Evolutionary conservation across 2,329 filamentous ascomycete genomes (phyloP).

Genomic region (Cadophora sp.): DNA sequence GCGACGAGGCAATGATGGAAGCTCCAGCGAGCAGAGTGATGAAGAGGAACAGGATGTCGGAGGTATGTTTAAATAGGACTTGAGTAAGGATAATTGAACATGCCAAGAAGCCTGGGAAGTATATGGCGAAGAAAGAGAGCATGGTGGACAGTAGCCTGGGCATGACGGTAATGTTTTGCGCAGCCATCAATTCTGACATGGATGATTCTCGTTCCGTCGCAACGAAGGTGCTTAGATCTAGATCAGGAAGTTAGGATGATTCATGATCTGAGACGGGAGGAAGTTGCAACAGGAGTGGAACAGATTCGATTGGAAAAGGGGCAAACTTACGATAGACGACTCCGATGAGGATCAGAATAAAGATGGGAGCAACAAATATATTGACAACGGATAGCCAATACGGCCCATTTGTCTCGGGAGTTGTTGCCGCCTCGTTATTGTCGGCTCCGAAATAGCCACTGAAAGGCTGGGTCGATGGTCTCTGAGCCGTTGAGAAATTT

Average conservation of each 20-base stretch:
- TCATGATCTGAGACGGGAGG: not conserved
- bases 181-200: slow-evolving; percentile 38
- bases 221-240: slow-evolving; percentile 36
- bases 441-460: slow-evolving; percentile 28
- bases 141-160: slow-evolving; percentile 37
- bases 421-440: not conserved
- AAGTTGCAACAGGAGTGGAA: not conserved
- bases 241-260: too few species aligned
- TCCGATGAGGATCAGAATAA: slow-evolving; percentile 39
- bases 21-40: slow-evolving; percentile 34
- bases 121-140: slow-evolving; percentile 36
- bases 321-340: slow-evolving; percentile 34
- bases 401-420: slow-evolving; percentile 5
- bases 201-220: slow-evolving; percentile 37
- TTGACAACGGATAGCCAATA: slow-evolving; percentile 32
- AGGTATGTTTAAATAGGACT: slow-evolving; percentile 36
- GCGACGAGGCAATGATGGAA: slow-evolving; percentile 32
- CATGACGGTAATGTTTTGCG: slow-evolving; percentile 37
- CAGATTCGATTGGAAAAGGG: not conserved
- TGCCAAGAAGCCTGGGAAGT: slow-evolving; percentile 37
- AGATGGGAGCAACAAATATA: slow-evolving; percentile 34
- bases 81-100: slow-evolving; percentile 38
- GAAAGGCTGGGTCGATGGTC: slow-evolving; percentile 32
- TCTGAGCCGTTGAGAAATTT: slow-evolving; percentile 28
- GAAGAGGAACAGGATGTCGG: slow-evolving; percentile 37